phyloP scores from a whole-genome alignment of 495 filamentous ascomycete species.

The Hypoxylon fuscum region DNA sequence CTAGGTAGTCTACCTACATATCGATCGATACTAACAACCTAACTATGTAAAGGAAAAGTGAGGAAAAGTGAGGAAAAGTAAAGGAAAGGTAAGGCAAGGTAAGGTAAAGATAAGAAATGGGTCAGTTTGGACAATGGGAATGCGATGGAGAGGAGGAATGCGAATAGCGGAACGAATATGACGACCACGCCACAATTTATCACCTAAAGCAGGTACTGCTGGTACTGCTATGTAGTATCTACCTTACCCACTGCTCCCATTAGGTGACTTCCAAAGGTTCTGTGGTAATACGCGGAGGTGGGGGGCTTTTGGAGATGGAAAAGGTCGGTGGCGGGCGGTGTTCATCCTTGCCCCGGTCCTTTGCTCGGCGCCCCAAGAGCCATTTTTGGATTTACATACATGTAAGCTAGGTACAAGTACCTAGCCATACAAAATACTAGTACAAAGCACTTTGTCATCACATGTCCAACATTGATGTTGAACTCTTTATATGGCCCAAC shows the following conservation, averaged over 20 bases:
- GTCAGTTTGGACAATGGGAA: constrained; percentile 9
- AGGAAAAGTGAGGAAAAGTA: no score
- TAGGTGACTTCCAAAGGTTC: neutral
- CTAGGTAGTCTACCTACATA: constrained; percentile 3
- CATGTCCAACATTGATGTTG: constrained; percentile 2
- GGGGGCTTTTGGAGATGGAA: neutral
- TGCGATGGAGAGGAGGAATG: constrained; percentile 19
- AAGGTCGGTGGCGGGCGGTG: neutral
- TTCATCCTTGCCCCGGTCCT: no score
- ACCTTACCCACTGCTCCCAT: constrained; percentile 24
- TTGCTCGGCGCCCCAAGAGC: no score
- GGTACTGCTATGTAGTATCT: neutral
- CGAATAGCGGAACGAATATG: constrained; percentile 25
- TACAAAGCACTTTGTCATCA: constrained; percentile 9
- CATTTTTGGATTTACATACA: constrained; percentile 28
- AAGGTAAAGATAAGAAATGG: neutral
- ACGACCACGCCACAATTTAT: constrained; percentile 17
- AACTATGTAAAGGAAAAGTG: constrained; percentile 14
- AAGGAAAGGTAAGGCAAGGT: neutral
- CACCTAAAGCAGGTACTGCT: constrained; percentile 1
- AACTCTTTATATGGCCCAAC: constrained; percentile 15
- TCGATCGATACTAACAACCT: constrained; percentile 4
- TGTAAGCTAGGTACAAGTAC: neutral
- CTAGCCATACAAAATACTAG: neutral
- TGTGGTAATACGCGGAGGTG: constrained; percentile 17